Evolutionary conservation across 371 early-diverging fungal species (phyloP).

Genomic region (Mucor circinelloides): DNA sequence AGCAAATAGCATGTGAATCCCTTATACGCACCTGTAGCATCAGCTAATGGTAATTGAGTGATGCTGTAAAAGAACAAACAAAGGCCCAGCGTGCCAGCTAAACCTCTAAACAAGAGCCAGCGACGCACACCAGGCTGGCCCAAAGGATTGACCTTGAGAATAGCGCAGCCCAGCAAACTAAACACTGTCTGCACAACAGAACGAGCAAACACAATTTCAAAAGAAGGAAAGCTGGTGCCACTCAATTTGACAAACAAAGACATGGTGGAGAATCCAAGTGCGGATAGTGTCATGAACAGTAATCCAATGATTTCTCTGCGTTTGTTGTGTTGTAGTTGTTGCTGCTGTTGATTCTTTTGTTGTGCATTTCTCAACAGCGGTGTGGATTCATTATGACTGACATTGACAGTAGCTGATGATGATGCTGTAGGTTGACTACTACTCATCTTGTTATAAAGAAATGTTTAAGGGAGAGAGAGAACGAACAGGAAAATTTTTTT

Average conservation of each 20-base stretch:
- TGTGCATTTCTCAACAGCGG: conserved; percentile 7
- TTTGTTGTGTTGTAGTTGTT: background rate
- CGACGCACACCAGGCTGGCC: conserved; percentile 54
- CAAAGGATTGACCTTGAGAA: conserved; percentile 54
- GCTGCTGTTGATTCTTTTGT: background rate
- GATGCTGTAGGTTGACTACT: background rate
- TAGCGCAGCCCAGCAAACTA: conserved; percentile 55
- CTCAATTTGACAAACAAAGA: conserved; percentile 71
- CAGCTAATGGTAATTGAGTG: conserved; percentile 69
- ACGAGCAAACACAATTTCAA: conserved; percentile 74
- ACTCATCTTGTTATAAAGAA: background rate
- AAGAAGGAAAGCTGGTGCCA: conserved; percentile 56
- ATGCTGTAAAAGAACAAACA: conserved; percentile 75
- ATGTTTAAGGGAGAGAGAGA: background rate
- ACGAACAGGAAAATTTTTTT: background rate
- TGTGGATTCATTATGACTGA: conserved; percentile 1
- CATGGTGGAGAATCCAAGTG: conserved; percentile 73
- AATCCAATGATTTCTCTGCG: conserved; percentile 45
- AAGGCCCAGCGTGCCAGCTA: conserved; percentile 68
- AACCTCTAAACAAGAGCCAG: conserved; percentile 67
- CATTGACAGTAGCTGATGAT: background rate
- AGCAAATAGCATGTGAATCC: background rate
- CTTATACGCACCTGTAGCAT: conserved; percentile 63
- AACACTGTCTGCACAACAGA: conserved; percentile 64
- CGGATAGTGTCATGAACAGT: conserved; percentile 59